Conservation (phyloP, 1,284 basidiomycete species). For the Cerrena zonata region DNA sequence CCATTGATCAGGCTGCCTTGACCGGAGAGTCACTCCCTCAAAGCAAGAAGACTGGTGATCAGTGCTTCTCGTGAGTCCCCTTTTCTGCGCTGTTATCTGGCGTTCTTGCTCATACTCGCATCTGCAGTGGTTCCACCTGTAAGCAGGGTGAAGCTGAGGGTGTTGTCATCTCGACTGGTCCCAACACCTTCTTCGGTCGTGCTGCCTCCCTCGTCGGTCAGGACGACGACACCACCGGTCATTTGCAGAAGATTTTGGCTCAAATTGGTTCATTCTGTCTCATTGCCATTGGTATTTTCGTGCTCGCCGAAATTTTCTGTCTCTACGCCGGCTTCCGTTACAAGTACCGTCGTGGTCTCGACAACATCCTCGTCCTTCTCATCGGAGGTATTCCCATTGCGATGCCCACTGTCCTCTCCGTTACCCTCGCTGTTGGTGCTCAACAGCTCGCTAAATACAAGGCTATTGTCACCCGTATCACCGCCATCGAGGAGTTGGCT, state of each 20-base stretch:
- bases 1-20: slow-evolving; percentile 93
- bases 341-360: slow-evolving; percentile 87
- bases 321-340: slow-evolving; percentile 86
- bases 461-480: slow-evolving; percentile 97
- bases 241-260: slow-evolving; percentile 95
- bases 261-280: slow-evolving; percentile 95
- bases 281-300: slow-evolving; percentile 88
- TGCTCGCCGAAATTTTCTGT: slow-evolving; percentile 83
- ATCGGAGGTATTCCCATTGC: slow-evolving; percentile 99
- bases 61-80: slow-evolving; percentile 84
- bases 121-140: slow-evolving; percentile 80
- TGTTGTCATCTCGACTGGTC: slow-evolving; percentile 92
- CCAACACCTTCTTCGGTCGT: slow-evolving; percentile 94
- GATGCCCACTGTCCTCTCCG: slow-evolving; percentile 94
- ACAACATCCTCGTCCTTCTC: slow-evolving; percentile 94
- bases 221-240: slow-evolving; percentile 93
- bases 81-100: slow-evolving; percentile 8
- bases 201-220: slow-evolving; percentile 92
- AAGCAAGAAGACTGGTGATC: slow-evolving; percentile 86
- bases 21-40: slow-evolving; percentile 93
- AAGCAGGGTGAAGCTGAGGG: slow-evolving; percentile 97
- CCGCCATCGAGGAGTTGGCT: slow-evolving; percentile 93
- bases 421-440: slow-evolving; percentile 95
- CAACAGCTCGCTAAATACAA: slow-evolving; percentile 98
- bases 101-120: slow-evolving; percentile 4